Conservation (phyloP, 306 rosid species). For the Cicer cuneatum region DNA sequence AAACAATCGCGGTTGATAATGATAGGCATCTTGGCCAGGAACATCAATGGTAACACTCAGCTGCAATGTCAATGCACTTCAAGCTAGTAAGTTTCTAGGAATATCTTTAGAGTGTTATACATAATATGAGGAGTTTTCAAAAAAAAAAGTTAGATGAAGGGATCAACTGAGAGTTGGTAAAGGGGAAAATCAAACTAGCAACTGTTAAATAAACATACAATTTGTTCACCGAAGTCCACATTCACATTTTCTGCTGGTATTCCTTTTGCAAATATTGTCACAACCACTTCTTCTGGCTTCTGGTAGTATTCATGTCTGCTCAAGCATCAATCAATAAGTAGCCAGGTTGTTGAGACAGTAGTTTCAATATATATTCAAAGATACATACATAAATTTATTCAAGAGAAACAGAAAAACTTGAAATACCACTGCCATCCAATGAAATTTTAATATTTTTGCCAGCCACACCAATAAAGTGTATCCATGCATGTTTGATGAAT, state of each 20-base stretch:
- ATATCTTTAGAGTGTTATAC: background rate
- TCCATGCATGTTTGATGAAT: background rate
- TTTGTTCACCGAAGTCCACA: slow-evolving; percentile 89
- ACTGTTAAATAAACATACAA: slow-evolving; percentile 57
- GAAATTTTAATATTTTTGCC: slow-evolving; percentile 14
- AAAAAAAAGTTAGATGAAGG: no score
- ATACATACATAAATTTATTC: background rate
- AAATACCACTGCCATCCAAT: slow-evolving; percentile 13
- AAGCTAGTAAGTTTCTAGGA: slow-evolving; percentile 6
- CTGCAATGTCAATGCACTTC: slow-evolving; percentile 54
- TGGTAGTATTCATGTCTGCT: slow-evolving; percentile 93
- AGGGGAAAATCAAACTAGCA: slow-evolving; percentile 1
- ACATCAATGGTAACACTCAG: slow-evolving; percentile 71
- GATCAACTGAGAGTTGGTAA: slow-evolving; percentile 15
- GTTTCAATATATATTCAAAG: slow-evolving; percentile 10
- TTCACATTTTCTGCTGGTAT: slow-evolving; percentile 68
- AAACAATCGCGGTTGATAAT: slow-evolving; percentile 81
- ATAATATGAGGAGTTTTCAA: background rate
- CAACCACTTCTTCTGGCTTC: slow-evolving; percentile 86
- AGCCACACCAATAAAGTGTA: slow-evolving; percentile 24
- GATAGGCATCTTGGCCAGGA: slow-evolving; percentile 73
- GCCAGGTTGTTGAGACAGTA: slow-evolving; percentile 32
- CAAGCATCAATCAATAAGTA: slow-evolving; percentile 39
- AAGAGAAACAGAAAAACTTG: background rate
- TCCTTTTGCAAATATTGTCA: slow-evolving; percentile 88